Evolutionary conservation across 495 filamentous ascomycete genomes (phyloP).

Genomic region (Podospora fimiseda): DNA sequence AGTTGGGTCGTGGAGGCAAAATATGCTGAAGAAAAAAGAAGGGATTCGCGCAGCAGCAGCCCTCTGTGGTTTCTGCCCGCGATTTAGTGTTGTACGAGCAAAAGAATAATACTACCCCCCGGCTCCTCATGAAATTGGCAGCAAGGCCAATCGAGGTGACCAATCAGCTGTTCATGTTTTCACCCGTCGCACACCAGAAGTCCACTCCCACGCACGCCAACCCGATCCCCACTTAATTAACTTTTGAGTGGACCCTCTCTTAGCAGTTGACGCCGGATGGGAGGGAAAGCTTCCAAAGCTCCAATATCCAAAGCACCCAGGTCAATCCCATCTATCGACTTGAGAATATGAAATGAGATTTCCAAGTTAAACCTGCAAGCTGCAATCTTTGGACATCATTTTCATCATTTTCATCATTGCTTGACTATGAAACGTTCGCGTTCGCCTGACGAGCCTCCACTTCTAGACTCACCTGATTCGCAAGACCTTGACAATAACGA

Average conservation of each 20-base stretch:
- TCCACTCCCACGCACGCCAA: neutral
- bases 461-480: neutral
- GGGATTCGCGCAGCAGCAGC: slow-evolving; percentile 15
- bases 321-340: no score
- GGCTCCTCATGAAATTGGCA: neutral
- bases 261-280: neutral
- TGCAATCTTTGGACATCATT: neutral
- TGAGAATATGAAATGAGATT: no score
- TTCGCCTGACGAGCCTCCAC: slow-evolving; percentile 39
- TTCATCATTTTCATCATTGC: neutral
- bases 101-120: neutral
- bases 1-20: slow-evolving; percentile 7
- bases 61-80: neutral
- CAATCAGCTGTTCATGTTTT: neutral
- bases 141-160: neutral
- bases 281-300: no score
- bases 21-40: slow-evolving; percentile 9
- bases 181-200: neutral
- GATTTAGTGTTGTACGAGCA: slow-evolving; percentile 11
- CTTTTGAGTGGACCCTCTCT: neutral
- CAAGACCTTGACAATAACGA: no score
- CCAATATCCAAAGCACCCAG: no score
- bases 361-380: no score
- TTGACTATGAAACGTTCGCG: slow-evolving; percentile 48
- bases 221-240: neutral